Base-by-base conservation (phyloP, 1,284 basidiomycete genomes). In the Ceratorhiza oryzae-sativae region DNA sequence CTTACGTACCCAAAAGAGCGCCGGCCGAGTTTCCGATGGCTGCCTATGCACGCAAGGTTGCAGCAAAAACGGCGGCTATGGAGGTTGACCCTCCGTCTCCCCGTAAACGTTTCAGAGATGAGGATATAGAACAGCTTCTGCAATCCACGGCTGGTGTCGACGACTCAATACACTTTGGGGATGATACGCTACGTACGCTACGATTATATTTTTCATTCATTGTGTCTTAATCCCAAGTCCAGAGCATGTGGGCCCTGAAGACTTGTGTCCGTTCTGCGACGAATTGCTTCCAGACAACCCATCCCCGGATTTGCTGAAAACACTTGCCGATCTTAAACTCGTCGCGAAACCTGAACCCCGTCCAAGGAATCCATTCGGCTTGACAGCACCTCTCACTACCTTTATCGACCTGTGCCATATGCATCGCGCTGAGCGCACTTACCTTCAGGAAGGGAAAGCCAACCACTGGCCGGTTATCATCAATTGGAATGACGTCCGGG, bases 221-320 rank as follows among this genome's bases (percentile, higher is more conserved):
- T 18, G 1, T 4, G 20, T 18, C 36, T 30, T 71, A 48, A 71
- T 4, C 8, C 18, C 3, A 9, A 15, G n/a, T 23, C 18, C 45
- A 71, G 68, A 42, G 2, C 36, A 55, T 18, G 79, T 83, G 18
- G 90, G 92, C 75, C 90, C 90, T 6, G 82, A 82, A 4, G 87
- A 83, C 0, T 79, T 93, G 1, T 94, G 92, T 76, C 91, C 91
- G 0, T 94, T 88, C 79, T 94, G 91, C 75, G 91, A 94, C 76
- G 84, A 86, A 39, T 83, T 80, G 0, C 82, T 92, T 6, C 92
- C 91, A 1, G 73, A 82, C 1, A 80, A 83, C 2, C 89, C 89
- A 1, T 90, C 91, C 0, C 85, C 87, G 0, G 80, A 84, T 32
- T 82, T 93, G n/a, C 76, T 77, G 15, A 79, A 80, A 2, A 82